Percentiles rank a stretch among this genome's conserved stretches.
phyloP scores from a whole-genome alignment of 805 yeast species.

The Vanderwaltozyma tropicalis region DNA sequence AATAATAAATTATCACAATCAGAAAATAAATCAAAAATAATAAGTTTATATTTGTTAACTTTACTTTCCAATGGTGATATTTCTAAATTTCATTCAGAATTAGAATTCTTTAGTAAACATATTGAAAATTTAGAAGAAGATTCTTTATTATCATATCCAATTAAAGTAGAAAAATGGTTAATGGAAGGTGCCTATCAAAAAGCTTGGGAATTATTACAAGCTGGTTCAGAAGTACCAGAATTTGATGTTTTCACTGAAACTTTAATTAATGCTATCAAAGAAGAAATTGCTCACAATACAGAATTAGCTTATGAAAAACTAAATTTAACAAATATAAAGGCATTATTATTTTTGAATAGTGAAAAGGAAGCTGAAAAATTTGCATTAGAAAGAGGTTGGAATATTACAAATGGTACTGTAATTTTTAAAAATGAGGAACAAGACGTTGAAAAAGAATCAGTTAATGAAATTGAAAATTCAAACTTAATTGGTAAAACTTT shows the following conservation, averaged over 20 bases:
- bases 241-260: slow-evolving; percentile 68
- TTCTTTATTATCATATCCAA: slow-evolving; percentile 68
- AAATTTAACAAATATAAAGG: slow-evolving; percentile 76
- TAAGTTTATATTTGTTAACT: slow-evolving; percentile 66
- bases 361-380: slow-evolving; percentile 47
- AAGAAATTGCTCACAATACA: slow-evolving; percentile 75
- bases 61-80: slow-evolving; percentile 75
- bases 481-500: slow-evolving; percentile 57
- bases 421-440: slow-evolving; percentile 31
- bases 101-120: slow-evolving; percentile 55
- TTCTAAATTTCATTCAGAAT: slow-evolving; percentile 81
- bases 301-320: slow-evolving; percentile 66
- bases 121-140: slow-evolving; percentile 47
- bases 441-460: slow-evolving; percentile 31
- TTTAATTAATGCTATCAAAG: slow-evolving; percentile 67
- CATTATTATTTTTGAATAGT: slow-evolving; percentile 57
- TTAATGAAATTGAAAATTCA: slow-evolving; percentile 9
- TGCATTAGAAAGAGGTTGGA: slow-evolving; percentile 50
- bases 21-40: slow-evolving; percentile 57
- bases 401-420: slow-evolving; percentile 40
- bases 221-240: slow-evolving; percentile 45
- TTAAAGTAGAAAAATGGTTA: slow-evolving; percentile 81
- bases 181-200: slow-evolving; percentile 95
- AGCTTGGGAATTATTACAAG: slow-evolving; percentile 62
- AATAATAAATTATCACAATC: slow-evolving; percentile 32